Evolutionary conservation across 2,329 filamentous ascomycete species (phyloP), one percentile per base, ranked within the genome.

Genomic region (Cadophora sp.): DNA sequence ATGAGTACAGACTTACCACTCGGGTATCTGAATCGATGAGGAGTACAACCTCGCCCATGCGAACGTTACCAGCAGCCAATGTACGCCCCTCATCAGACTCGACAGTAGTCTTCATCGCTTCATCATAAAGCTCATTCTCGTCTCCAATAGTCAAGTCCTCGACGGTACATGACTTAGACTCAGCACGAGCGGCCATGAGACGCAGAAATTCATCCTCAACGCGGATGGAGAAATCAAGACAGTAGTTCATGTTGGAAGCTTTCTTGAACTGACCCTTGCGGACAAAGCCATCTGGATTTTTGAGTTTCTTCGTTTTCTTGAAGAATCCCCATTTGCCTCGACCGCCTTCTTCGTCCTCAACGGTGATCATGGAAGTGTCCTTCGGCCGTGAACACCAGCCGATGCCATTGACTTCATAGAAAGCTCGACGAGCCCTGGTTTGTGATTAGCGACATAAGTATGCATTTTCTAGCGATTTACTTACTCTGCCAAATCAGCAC

Each of bases 381-480:
- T 79, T 81, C 7, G 82, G 81, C 14, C 86, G 83, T 0, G 85
- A 79, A n/a, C 84, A 83, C 80, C 85, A 88, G 14, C 86, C 86
- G 70, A 88, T 87, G 66, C 83, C 84, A 74, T 86, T 83, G 63
- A 86, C 84, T 16, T 84, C 81, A 72, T 88, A 88, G 72, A 86
- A 87, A 1, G 85, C 83, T n/a, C 82, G 82, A 26, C 85, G 81
- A 3, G 81, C 81, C 27, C 80, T 79, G 5, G 84, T 43, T 48
- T 11, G 22, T 19, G 48, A n/a, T 65, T 50, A 62, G n/a, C n/a
- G n/a, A n/a, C n/a, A n/a, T n/a, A n/a, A n/a, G n/a, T n/a, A n/a
- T n/a, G n/a, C n/a, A n/a, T n/a, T n/a, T n/a, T n/a, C n/a, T n/a
- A n/a, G n/a, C n/a, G n/a, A n/a, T n/a, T 79, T 24, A 66, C 68